These are phyloP conservation scores for Pascua sp. DNA, from an alignment of 1,284 basidiomycete species.

Conservation along the genomic window DNA sequence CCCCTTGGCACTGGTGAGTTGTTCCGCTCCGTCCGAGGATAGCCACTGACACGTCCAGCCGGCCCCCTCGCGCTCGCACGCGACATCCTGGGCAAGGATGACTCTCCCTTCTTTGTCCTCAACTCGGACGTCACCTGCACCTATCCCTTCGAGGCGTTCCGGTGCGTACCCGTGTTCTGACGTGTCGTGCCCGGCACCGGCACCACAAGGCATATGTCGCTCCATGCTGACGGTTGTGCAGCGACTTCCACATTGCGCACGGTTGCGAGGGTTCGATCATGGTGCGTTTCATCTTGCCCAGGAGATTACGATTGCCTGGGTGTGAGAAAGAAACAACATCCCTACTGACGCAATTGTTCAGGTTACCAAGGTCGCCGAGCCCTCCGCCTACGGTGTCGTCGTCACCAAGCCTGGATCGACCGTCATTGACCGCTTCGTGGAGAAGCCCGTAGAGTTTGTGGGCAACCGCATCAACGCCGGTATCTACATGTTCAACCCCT, in stretches of 20 bases:
- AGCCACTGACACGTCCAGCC: constrained; percentile 36
- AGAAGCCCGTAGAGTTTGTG: constrained; percentile 57
- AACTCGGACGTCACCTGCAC: constrained; percentile 57
- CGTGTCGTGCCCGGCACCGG: neutral
- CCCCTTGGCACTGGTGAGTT: constrained; percentile 55
- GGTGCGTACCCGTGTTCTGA: constrained; percentile 27
- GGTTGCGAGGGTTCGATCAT: constrained; percentile 56
- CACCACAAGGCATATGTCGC: neutral
- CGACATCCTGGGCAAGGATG: constrained; percentile 56
- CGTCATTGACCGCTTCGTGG: constrained; percentile 56
- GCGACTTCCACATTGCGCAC: constrained; percentile 56
- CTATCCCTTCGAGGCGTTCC: constrained; percentile 55
- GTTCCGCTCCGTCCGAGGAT: neutral
- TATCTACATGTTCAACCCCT: constrained; percentile 58
- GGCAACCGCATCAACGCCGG: constrained; percentile 58
- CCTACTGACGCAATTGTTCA: constrained; percentile 1
- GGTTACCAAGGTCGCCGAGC: constrained; percentile 57
- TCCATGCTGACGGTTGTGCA: constrained; percentile 19
- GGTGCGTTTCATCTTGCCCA: constrained; percentile 23
- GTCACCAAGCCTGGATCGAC: constrained; percentile 53
- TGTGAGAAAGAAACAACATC: no score
- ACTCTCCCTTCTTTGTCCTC: constrained; percentile 57
- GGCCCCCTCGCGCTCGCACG: constrained; percentile 55
- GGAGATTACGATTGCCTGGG: no score
- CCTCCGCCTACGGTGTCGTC: constrained; percentile 56